These are phyloP conservation scores for Phytophthora fragariae DNA, from an alignment of 352 stramenopile species.

Conservation along the genomic window DNA sequence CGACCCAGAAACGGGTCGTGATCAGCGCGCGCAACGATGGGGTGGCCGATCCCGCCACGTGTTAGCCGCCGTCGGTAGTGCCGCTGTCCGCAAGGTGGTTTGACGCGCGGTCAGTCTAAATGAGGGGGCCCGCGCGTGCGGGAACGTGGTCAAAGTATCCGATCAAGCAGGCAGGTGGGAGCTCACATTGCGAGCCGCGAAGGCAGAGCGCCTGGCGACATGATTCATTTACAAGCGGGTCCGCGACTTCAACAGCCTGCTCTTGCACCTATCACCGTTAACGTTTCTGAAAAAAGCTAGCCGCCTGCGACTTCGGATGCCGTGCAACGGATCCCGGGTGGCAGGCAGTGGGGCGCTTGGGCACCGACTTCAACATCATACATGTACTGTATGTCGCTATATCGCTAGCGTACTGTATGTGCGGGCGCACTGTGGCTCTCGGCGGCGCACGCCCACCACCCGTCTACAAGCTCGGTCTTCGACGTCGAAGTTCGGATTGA, in stretches of 20 bases:
- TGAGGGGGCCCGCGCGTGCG: conserved; percentile 2
- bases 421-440: conserved; percentile 15
- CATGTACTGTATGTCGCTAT: conserved; percentile 2
- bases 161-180: neutral
- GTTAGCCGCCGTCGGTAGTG: neutral
- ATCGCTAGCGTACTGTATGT: conserved; percentile 24
- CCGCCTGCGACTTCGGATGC: conserved; percentile 11
- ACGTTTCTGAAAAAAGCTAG: conserved; percentile 31
- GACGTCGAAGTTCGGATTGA: conserved; percentile 14
- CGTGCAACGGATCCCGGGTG: conserved; percentile 24
- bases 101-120: neutral
- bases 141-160: neutral
- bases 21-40: conserved; percentile 27
- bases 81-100: neutral
- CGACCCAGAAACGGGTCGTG: conserved; percentile 21
- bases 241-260: conserved; percentile 28
- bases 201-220: conserved; percentile 5
- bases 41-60: conserved; percentile 15
- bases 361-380: conserved; percentile 4
- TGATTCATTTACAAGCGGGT: neutral
- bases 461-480: conserved; percentile 15
- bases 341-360: too few relatives aligned
- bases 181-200: neutral
- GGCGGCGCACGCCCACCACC: conserved; percentile 11
- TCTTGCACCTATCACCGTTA: conserved; percentile 27